These are phyloP conservation scores for Hyphopichia homilentoma DNA, from an alignment of 805 yeast species.

Conservation along the genomic window DNA sequence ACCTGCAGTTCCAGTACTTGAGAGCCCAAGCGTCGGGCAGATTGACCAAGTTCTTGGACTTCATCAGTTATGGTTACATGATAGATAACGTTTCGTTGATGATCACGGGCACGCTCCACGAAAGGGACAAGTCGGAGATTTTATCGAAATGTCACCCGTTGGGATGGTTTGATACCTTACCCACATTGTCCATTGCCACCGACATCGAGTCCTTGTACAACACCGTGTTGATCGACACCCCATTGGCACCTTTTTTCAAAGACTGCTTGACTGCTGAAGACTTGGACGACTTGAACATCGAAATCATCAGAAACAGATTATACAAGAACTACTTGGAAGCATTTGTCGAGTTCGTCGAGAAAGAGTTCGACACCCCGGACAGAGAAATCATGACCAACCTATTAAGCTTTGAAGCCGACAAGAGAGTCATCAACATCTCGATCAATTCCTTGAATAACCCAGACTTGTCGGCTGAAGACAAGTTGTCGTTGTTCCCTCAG, in stretches of 20 bases:
- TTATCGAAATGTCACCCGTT: conserved; percentile 90
- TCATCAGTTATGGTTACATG: conserved; percentile 94
- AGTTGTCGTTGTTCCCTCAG: conserved; percentile 68
- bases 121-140: conserved; percentile 85
- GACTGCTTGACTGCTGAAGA: conserved; percentile 84
- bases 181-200: conserved; percentile 91
- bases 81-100: conserved; percentile 93
- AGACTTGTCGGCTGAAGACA: conserved; percentile 72
- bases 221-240: conserved; percentile 92
- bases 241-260: conserved; percentile 94
- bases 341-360: conserved; percentile 62
- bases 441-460: conserved; percentile 81
- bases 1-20: conserved; percentile 80
- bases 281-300: conserved; percentile 92
- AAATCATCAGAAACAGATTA: conserved; percentile 84
- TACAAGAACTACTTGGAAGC: conserved; percentile 93
- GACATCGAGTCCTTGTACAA: conserved; percentile 91
- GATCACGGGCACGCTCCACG: conserved; percentile 96
- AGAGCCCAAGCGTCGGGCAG: conserved; percentile 81
- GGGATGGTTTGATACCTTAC: conserved; percentile 98
- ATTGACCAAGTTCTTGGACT: conserved; percentile 81
- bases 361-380: conserved; percentile 69
- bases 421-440: conserved; percentile 87
- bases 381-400: conserved; percentile 74
- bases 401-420: conserved; percentile 89